Percentiles rank a stretch among this genome's conserved stretches.
phyloP scores from a whole-genome alignment of 495 filamentous ascomycete species.

The Cladorrhinum samala region DNA sequence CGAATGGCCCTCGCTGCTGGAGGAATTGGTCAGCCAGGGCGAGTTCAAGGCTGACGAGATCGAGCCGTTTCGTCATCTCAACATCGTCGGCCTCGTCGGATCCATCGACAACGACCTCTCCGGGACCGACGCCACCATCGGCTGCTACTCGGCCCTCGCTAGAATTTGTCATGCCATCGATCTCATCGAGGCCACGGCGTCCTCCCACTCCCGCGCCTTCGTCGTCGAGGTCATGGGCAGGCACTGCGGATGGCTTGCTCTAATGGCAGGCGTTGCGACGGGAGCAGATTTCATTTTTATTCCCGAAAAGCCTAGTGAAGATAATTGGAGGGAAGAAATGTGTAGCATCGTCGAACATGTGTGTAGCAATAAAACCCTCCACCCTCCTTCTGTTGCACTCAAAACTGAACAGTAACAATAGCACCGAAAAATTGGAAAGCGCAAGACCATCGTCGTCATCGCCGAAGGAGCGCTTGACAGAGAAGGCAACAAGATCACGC shows the following conservation, averaged over 20 bases:
- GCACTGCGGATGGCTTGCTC: slow-evolving; percentile 94
- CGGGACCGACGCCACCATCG: slow-evolving; percentile 95
- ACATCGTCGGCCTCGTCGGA: slow-evolving; percentile 93
- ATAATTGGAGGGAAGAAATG: slow-evolving; percentile 90
- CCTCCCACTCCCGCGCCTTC: slow-evolving; percentile 94
- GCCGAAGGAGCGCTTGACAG: slow-evolving; percentile 90
- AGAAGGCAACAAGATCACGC: slow-evolving; percentile 76
- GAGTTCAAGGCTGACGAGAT: slow-evolving; percentile 65
- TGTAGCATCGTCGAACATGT: slow-evolving; percentile 72
- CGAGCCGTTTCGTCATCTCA: slow-evolving; percentile 69
- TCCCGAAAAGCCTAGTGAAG: slow-evolving; percentile 84
- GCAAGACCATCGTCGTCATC: slow-evolving; percentile 96
- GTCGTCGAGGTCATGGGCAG: slow-evolving; percentile 99
- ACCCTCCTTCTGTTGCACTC: not conserved
- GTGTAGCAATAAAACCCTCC: slow-evolving; percentile 23
- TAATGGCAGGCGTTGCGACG: slow-evolving; percentile 93
- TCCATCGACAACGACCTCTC: slow-evolving; percentile 99
- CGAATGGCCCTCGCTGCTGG: slow-evolving; percentile 82
- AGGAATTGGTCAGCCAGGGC: slow-evolving; percentile 68
- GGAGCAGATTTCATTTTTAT: slow-evolving; percentile 97
- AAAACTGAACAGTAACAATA: slow-evolving; percentile 29
- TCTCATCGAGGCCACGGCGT: slow-evolving; percentile 93
- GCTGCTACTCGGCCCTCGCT: slow-evolving; percentile 86
- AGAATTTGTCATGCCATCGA: slow-evolving; percentile 93
- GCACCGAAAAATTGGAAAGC: slow-evolving; percentile 88